Conservation (phyloP, 352 stramenopile species). For the Elongisporangium undulatum region DNA sequence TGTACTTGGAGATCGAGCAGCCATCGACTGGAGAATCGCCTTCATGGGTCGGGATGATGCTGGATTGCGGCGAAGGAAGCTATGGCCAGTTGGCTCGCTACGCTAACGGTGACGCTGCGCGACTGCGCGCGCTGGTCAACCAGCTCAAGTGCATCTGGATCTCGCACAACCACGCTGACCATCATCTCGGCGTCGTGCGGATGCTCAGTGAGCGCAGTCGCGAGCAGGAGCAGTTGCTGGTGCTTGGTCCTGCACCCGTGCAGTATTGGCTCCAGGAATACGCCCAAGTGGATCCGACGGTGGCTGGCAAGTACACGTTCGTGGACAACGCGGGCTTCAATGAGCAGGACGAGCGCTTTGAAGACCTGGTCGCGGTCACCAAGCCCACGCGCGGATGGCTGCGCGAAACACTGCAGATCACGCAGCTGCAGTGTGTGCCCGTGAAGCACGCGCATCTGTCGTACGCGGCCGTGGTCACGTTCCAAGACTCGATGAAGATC, state of each 20-base stretch:
- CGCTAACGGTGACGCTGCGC: constrained; percentile 29
- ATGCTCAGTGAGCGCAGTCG: constrained; percentile 76
- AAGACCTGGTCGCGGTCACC: constrained; percentile 18
- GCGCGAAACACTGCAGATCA: constrained; percentile 32
- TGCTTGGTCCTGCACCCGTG: constrained; percentile 91
- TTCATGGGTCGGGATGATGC: constrained; percentile 71
- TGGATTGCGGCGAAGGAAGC: constrained; percentile 97
- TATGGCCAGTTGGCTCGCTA: constrained; percentile 89
- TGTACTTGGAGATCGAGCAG: constrained; percentile 79
- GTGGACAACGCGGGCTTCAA: constrained; percentile 87
- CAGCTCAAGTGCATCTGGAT: constrained; percentile 94
- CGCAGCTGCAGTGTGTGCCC: constrained; percentile 53
- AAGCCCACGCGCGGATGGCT: constrained; percentile 39
- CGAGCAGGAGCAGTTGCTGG: constrained; percentile 64
- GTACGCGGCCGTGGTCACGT: constrained; percentile 87
- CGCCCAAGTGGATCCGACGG: constrained; percentile 57
- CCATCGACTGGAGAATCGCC: neutral
- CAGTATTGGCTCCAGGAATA: constrained; percentile 93
- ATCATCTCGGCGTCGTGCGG: constrained; percentile 93
- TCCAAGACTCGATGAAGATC: constrained; percentile 66
- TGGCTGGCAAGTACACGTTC: constrained; percentile 87
- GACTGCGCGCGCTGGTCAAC: constrained; percentile 49
- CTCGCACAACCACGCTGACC: constrained; percentile 97
- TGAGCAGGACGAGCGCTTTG: constrained; percentile 22
- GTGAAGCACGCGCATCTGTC: constrained; percentile 90